Evolutionary conservation across 2,329 filamentous ascomycete genomes (phyloP), one percentile per base, ranked within the genome.

Genomic region (Aspergillus clavatus): DNA sequence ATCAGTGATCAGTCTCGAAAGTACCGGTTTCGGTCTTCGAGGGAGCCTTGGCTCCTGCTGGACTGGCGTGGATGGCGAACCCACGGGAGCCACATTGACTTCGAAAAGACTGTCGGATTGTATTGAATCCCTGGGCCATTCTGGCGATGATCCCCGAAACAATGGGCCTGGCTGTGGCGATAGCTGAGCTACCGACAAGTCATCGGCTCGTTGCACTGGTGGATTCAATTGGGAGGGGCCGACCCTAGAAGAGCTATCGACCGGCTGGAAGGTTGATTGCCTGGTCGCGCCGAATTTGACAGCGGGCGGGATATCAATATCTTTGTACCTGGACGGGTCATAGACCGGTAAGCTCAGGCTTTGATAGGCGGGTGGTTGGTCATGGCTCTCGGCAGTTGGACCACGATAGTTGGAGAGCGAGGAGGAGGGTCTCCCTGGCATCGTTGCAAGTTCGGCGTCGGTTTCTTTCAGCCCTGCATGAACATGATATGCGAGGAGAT

Each of bases 1-100:
- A 42, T 64, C 64, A 21, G 66, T 69, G 42, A 68, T 60, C 42
- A 69, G 44, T 38, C 58, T 58, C 21, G 66, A 63, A 21, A 69
- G 43, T 7, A 65, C 61, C 12, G 66, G 66, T 39, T 65, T 68
- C 24, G 62, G 57, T 33, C 52, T 54, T 42, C 57, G 52, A 33
- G 54, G 54, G 7, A 49, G 45, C 24, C 46, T 38, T 6, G 33
- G 37, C 8, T 43, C 50, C 36, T 42, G 41, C 26, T 41, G 42
- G 24, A 21, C 40, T 18, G 22, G 14, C 23, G n/a, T 31, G 8
- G 31, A 18, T 14, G 8, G 16, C 3, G 31, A 35, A 5, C 18
- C 31, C 4, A 16, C 31, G 12, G 31, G 31, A 18, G 7, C 31
- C 31, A 11, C 18, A 6, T 3, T 35, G 14, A 18, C 31, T 5